Conservation (phyloP, 768 basidiomycete genomes). For the Leccinum longicurvipes region DNA sequence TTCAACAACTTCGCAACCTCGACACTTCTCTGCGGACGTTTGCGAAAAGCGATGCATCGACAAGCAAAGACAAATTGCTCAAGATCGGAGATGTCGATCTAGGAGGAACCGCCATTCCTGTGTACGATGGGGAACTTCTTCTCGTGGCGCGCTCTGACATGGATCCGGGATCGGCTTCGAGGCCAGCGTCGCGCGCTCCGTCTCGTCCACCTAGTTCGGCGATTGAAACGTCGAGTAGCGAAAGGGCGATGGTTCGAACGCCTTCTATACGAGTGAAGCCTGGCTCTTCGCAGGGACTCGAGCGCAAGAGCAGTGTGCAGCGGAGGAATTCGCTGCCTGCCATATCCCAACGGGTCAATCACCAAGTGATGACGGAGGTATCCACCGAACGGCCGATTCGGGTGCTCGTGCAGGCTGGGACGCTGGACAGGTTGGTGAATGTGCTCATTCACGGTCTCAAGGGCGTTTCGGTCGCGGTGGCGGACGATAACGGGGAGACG, state of each 20-base stretch:
- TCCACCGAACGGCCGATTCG: slow-evolving; percentile 70
- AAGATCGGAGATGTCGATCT: slow-evolving; percentile 44
- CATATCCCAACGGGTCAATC: slow-evolving; percentile 58
- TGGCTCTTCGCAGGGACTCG: slow-evolving; percentile 60
- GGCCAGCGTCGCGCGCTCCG: slow-evolving; percentile 56
- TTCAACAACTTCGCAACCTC: slow-evolving; percentile 53
- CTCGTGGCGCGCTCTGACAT: slow-evolving; percentile 58
- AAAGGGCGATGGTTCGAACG: slow-evolving; percentile 48
- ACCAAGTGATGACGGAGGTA: slow-evolving; percentile 56
- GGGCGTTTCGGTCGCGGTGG: slow-evolving; percentile 73
- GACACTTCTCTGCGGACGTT: slow-evolving; percentile 42
- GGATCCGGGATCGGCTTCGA: slow-evolving; percentile 45
- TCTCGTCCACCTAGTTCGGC: slow-evolving; percentile 72
- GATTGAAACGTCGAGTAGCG: slow-evolving; percentile 37
- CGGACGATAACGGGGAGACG: slow-evolving; percentile 87
- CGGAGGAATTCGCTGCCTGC: slow-evolving; percentile 79
- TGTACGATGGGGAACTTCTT: slow-evolving; percentile 72
- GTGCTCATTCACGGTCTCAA: slow-evolving; percentile 75
- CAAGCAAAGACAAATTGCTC: slow-evolving; percentile 26
- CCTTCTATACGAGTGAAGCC: slow-evolving; percentile 81
- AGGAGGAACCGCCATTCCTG: slow-evolving; percentile 67
- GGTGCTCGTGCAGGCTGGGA: slow-evolving; percentile 76
- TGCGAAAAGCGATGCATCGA: slow-evolving; percentile 12
- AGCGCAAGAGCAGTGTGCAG: slow-evolving; percentile 74
- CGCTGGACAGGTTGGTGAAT: slow-evolving; percentile 68